Percentiles rank a stretch among this genome's conserved stretches.
Conservation (phyloP, 1,284 basidiomycete genomes). For the Ganoderma meredithae region DNA sequence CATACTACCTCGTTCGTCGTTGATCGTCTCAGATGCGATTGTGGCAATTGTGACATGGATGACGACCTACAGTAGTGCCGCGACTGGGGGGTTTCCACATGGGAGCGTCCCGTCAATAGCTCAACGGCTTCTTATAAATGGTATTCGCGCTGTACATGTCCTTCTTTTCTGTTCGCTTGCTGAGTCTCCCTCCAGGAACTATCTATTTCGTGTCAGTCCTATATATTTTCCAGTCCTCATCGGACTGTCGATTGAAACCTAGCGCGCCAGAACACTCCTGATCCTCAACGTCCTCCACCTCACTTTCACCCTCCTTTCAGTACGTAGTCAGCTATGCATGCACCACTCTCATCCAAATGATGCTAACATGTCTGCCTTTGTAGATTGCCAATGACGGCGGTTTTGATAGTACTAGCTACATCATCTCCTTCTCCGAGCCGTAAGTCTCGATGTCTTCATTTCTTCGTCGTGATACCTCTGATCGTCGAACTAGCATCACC, state of each 20-base stretch:
- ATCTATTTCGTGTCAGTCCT: slow-evolving; percentile 13
- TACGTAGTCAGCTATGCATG: not conserved
- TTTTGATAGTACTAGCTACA: not conserved
- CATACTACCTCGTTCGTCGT: not conserved
- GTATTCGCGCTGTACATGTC: not conserved
- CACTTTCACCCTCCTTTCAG: slow-evolving; percentile 8
- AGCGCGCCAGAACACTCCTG: slow-evolving; percentile 1
- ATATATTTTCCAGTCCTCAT: not conserved
- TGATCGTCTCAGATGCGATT: slow-evolving; percentile 13
- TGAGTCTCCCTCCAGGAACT: not conserved
- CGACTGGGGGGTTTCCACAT: too few relatives aligned
- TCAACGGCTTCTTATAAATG: not conserved
- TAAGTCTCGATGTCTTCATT: not conserved
- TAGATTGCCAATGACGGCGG: not conserved
- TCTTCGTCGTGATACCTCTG: too few relatives aligned
- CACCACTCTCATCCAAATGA: not conserved
- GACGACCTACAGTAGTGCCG: slow-evolving; percentile 4
- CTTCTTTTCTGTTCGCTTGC: not conserved
- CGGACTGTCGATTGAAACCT: not conserved
- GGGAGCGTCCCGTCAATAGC: slow-evolving; percentile 4
- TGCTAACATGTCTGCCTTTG: not conserved
- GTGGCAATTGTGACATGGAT: slow-evolving; percentile 11
- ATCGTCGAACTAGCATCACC: too few relatives aligned
- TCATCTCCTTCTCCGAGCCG: slow-evolving; percentile 15
- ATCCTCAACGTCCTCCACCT: slow-evolving; percentile 10